Conservation (phyloP, 2,329 filamentous ascomycete species). For the Phialemoniopsis sp. region DNA sequence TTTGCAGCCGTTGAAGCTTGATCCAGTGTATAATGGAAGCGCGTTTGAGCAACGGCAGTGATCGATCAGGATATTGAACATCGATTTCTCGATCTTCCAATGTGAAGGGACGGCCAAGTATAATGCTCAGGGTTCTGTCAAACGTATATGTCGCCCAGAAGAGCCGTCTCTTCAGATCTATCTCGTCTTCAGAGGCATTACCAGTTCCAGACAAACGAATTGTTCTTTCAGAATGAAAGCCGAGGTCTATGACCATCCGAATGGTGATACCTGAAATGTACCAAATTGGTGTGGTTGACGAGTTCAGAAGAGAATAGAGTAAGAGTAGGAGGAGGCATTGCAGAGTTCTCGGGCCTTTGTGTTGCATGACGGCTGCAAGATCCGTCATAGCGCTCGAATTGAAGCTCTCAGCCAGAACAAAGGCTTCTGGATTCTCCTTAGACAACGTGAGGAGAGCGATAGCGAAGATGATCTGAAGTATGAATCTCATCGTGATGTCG, state of each 20-base stretch:
- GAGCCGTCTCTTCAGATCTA: conserved; percentile 12
- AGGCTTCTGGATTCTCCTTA: conserved; percentile 11
- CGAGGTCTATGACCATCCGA: conserved; percentile 16
- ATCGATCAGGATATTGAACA: conserved; percentile 7
- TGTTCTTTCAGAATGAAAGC: conserved; percentile 13
- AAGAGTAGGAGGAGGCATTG: conserved; percentile 14
- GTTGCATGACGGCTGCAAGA: conserved; percentile 11
- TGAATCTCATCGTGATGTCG: conserved; percentile 11
- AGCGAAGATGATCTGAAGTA: conserved; percentile 15
- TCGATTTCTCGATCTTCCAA: conserved; percentile 15
- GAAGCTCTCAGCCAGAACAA: conserved; percentile 11
- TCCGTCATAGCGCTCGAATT: conserved; percentile 11
- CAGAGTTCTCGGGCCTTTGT: conserved; percentile 11
- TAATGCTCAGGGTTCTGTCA: conserved; percentile 15
- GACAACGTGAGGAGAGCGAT: conserved; percentile 11
- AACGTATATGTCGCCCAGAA: conserved; percentile 19
- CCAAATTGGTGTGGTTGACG: conserved; percentile 14
- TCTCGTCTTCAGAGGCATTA: neutral
- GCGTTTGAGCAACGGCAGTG: conserved; percentile 4
- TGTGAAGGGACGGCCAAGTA: conserved; percentile 16
- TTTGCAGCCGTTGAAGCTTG: conserved; percentile 13
- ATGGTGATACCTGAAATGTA: conserved; percentile 16
- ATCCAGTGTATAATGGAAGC: conserved; percentile 14
- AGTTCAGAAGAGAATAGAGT: conserved; percentile 12
- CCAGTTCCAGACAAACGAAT: conserved; percentile 2